Base-by-base conservation (phyloP, 2,329 filamentous ascomycete genomes). In the Paraconiothyrium sp. region DNA sequence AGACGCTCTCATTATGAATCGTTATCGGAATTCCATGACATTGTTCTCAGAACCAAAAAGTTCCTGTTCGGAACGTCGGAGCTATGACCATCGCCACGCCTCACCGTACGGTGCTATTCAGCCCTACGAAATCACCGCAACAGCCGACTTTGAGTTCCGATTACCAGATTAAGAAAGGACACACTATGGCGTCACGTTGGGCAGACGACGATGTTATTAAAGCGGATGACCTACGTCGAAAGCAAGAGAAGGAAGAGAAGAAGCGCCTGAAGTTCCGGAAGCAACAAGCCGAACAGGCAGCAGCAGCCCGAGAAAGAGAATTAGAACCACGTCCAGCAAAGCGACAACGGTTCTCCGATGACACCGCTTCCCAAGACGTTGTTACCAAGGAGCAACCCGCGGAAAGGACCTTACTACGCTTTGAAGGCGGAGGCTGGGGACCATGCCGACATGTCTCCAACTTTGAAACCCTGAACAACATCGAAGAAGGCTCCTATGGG, bases 401-500 rank as follows among this genome's bases (percentile, higher is more conserved):
- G 49, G 80, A 83, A 39, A 79, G 86, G 1, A 88, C 85, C 65
- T 83, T 97, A 2, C 79, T 97, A 46, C 88, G 91, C 11, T 94
- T 96, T 73, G 86, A 90, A 10, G 83, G 84, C 14, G 86, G 86
- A 10, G 79, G 82, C 68, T 97, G 93, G 88, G 85, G 87, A 60
- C 84, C 87, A 3, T 91, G 90, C 73, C 86, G 91, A 62, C 92
- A 92, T 75, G 90, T 97, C 30, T 91, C 94, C 73, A 90, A 92
- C 74, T 99, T 94, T 80, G 92, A 97, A 72, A 91, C 92, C 69
- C 84, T 99, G 60, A 99, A 99, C 78, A 92, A 95, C 76, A 99
- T 99, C 72, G 95, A 98, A 79, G 95, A 99, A 82, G 95, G 95
- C 39, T 93, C 93, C 9, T 99, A 99, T 79, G 95, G 95, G 49